Evolutionary conservation across 1,284 basidiomycete species (phyloP), one percentile per base, ranked within the genome.

Genomic region (Heterobasidion annosum): DNA sequence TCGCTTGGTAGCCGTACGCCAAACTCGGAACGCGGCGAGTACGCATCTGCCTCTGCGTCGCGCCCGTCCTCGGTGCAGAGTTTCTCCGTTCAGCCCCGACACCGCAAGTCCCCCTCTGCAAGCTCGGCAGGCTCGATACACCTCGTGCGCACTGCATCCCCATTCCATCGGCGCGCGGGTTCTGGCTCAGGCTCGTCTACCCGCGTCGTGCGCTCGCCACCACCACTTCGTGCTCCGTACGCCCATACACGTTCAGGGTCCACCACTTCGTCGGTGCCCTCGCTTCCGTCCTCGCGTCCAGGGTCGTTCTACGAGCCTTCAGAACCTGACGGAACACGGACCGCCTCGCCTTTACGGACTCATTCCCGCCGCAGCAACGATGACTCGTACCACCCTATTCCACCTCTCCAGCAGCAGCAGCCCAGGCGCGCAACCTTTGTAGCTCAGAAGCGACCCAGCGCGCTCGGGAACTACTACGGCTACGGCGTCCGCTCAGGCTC

Each of bases 111-210:
- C 0, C 86, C 87, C 0, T 90, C 86, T 0, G 77, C 78, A 32
- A 87, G 87, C 64, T 91, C 88, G 1, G 74, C 78, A 8, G 84
- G 88, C 1, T 88, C 85, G 12, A 72, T 74, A 48, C 78, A 82
- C 62, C 69, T 78, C 57, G 64, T 63, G 19, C 77, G 85, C 19
- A 75, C 82, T 1, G 70, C 82, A 32, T 86, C 85, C 5, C 86
- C 88, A 1, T 83, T 83, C 54, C 88, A 91, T 66, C 74, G 83
- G 18, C 73, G 88, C 49, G 82, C 70, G 0, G 86, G 86, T 0
- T 89, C 87, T 2, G 84, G 83, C 6, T 86, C 84, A 1, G 84
- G 83, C 5, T 86, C 84, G 1, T 88, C 87, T 13, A 89, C 88
- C 1, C 75, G 85, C 50, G 86, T 90, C n/a, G 78, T 90, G 34